Percentiles rank a stretch among this genome's conserved stretches.
phyloP scores from a whole-genome alignment of 2,329 filamentous ascomycete species.

The Penicillium sp. region DNA sequence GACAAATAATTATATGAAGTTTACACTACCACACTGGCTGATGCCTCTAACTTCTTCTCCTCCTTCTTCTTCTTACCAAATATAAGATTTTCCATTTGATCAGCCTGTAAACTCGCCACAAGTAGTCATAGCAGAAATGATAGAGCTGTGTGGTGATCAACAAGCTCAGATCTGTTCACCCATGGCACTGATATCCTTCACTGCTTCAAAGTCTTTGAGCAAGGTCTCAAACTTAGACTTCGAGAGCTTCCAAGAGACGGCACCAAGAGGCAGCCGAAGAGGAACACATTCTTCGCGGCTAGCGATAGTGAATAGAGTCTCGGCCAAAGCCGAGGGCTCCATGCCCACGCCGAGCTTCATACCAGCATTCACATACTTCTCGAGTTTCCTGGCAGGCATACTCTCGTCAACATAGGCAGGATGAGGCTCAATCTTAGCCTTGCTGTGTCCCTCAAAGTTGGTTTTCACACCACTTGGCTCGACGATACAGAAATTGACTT shows the following conservation, averaged over 20 bases:
- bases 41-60: too few relatives aligned
- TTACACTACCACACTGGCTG: too few relatives aligned
- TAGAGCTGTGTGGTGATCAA: too few relatives aligned
- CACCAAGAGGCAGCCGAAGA: constrained; percentile 45
- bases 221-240: background rate
- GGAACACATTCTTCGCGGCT: constrained; percentile 40
- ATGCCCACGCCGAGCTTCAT: constrained; percentile 13
- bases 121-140: too few relatives aligned
- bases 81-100: too few relatives aligned
- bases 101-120: too few relatives aligned
- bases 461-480: constrained; percentile 45
- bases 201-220: background rate
- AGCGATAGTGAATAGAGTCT: constrained; percentile 40
- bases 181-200: background rate
- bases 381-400: constrained; percentile 23
- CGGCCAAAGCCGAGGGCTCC: constrained; percentile 31
- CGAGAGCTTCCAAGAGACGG: background rate
- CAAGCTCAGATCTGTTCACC: background rate
- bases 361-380: constrained; percentile 16
- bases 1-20: too few relatives aligned
- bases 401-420: background rate
- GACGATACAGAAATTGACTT: constrained; percentile 43
- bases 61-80: too few relatives aligned
- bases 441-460: constrained; percentile 44
- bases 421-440: constrained; percentile 11